Evolutionary conservation across 257 asterid genomes (phyloP), one percentile per base, ranked within the genome.

Genomic region (Phtheirospermum japonicum): DNA sequence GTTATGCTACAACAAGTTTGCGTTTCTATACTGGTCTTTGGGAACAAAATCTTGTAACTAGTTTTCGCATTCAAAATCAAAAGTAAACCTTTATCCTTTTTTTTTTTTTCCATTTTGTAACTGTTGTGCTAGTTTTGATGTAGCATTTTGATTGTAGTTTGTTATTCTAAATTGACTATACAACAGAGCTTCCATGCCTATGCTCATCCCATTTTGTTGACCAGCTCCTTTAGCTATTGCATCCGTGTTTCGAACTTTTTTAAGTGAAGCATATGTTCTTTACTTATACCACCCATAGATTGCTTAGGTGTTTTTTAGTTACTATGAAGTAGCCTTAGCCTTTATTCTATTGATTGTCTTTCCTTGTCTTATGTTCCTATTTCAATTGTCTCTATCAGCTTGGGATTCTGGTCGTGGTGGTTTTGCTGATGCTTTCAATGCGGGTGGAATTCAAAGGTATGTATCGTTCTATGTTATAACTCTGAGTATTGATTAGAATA

Each of bases 391-490:
- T 30, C 50, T 61, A 55, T 71, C 80, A 92, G 98, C 86, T 62
- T 88, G 93, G 95, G 97, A 82, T 66, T 79, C 92, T 40, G 94
- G 83, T 37, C 93, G 86, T 45, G 95, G 85, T 74, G 88, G 80
- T 49, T 77, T 77, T 65, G 67, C 71, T 61, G 97, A 89, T 73
- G 74, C 82, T 45, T 80, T 81, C 70, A 72, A 57, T 40, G 48
- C 81, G 2, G 96, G 94, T 59, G 83, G 78, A 70, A 39, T 64
- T 56, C 98, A 82, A 57, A 88, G 95, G 98, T 92, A 71, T 31
- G 63, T 33, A 36, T 6, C 18, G 26, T 64, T 48, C 53, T 58
- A 14, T 51, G 36, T 64, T 66, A 17, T n/a, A 51, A 30, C 18
- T 55, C 51, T 57, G 65, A 18, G 31, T 57, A 16, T 32, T 50